Base-by-base conservation (phyloP, 2,329 filamentous ascomycete species). In the Domatiomyces globalis region DNA sequence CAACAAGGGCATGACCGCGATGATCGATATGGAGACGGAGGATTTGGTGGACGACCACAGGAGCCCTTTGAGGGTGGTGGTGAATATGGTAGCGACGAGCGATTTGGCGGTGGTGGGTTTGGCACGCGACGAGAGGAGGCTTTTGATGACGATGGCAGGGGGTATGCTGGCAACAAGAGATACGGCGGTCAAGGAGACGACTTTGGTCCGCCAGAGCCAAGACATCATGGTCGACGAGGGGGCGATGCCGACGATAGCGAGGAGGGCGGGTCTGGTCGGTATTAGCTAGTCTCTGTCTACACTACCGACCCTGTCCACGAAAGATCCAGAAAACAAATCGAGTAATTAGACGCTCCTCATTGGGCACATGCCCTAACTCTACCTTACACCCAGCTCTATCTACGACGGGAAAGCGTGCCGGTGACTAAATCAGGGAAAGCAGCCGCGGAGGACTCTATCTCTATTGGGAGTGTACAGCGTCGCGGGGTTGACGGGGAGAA, bases 171-270 rank as follows among this genome's bases (percentile, higher is more conserved):
- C 15, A 54, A 56, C 45, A 48, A 59, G n/a, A 52, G 54, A 54
- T 56, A 53, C 39, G 39, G 36, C 29, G 45, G 49, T 50, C 29
- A 56, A 44, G 55, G 56, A 33, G 54, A 61, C 43, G 59, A 56
- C 20, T 54, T 58, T 17, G 57, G 60, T 43, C 62, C 62, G 46
- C 61, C 62, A 19, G 51, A 52, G 10, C 49, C 51, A 19, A 12
- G 43, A 44, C 27, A 39, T 39, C 33, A 39, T 5, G n/a, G 51
- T n/a, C 33, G 39, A 18, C 22, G 42, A 10, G 43, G 44, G 7
- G 46, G 47, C 7, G 51, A 50, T 39, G 51, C 42, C n/a, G 48
- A 50, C 2, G 48, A 47, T 43, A 17, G 47, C 19, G 42, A 45
- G 36, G 47, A 49, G 10, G 43, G 46, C 15, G 43, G 49, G 5